Base-by-base conservation (phyloP, 2,329 filamentous ascomycete species). In the Shiraia sp. region DNA sequence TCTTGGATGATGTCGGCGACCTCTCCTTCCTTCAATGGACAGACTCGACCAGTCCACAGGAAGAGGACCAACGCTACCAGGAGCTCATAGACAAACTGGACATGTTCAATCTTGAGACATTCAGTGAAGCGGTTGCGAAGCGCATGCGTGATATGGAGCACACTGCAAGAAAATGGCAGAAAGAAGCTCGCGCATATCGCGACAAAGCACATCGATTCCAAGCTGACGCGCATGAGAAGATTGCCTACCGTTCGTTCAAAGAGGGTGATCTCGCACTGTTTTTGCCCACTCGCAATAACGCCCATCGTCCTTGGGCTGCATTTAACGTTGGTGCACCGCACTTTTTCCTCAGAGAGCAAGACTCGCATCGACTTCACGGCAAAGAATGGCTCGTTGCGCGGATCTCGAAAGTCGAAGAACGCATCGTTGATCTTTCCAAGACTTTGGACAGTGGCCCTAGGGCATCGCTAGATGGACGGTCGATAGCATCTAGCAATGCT, bases 301-400 rank as follows among this genome's bases (percentile, higher is more conserved):
- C 88, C 26, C 93, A 90, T 4, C 87, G 92, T 12, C 92, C 93
- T 1, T 99, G 93, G 93, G 93, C 93, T 4, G 93, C 93, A 1
- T 99, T 99, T 79, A 99, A 99, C 60, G 88, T 99, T 23, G 92
- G 91, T 1, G 95, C 92, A 46, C 93, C 93, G 7, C 93, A 99
- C 68, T 97, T 93, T 73, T 99, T 99, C 73, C 78, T 99, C 2
- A 87, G 90, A 25, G 93, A 99, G 69, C 88, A 95, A 66, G 92
- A 97, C 57, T 80, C 79, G 1, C 95, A 99, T 70, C 86, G 89
- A 47, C 76, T 99, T 5, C 83, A 86, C 22, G 85, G 84, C 33
- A 82, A 92, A 25, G 93, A 99, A 65, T 99, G 93, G 90, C 82
- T 99, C n/a, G 85, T 99, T 6, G 93, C 93, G 7, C 85, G 93